Evolutionary conservation across 305 asterid species (phyloP), one percentile per base, ranked within the genome.

Genomic region (Nicotiana rustica): DNA sequence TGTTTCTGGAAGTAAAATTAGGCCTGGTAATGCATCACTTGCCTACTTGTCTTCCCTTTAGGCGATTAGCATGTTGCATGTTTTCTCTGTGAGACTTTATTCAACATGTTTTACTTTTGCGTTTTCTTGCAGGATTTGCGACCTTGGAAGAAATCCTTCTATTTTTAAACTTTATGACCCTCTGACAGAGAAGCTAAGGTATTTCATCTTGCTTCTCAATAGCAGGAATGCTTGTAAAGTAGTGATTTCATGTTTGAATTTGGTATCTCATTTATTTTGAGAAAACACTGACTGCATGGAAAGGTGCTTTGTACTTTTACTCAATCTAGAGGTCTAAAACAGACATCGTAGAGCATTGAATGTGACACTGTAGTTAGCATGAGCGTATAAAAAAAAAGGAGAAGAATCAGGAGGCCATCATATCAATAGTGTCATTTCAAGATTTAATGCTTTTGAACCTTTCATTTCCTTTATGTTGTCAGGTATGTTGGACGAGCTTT

Each of bases 401-500:
- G 13, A 66, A 14, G 0, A 33, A 33, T 3, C 4, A 4, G 36
- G 49, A 36, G 52, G 8, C 21, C 15, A 36, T 67, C 31, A 9
- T 36, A 36, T 36, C 36, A 67, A 0, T 7, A 35, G 55, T 29
- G 76, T 8, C 4, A 36, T 17, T 31, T 1, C 21, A 0, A 33
- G 5, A 14, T 0, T 68, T 68, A 36, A 8, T 36, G 18, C 29
- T 17, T 21, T 68, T 68, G 17, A 67, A 68, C 19, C 2, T 57
- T 41, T 25, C 38, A 41, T 71, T 67, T 59, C 31, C 66, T 75
- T 10, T 68, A 35, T 35, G 57, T 83, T 70, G 67, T 67, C 88
- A 87, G 89, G 38, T 87, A 79, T 67, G 88, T 83, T 73, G 89
- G 89, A 71, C 70, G 86, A 64, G 70, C 80, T 78, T 85, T 82